phyloP scores from a whole-genome alignment of 2,329 filamentous ascomycete species.

The Aspergillus tamarii region DNA sequence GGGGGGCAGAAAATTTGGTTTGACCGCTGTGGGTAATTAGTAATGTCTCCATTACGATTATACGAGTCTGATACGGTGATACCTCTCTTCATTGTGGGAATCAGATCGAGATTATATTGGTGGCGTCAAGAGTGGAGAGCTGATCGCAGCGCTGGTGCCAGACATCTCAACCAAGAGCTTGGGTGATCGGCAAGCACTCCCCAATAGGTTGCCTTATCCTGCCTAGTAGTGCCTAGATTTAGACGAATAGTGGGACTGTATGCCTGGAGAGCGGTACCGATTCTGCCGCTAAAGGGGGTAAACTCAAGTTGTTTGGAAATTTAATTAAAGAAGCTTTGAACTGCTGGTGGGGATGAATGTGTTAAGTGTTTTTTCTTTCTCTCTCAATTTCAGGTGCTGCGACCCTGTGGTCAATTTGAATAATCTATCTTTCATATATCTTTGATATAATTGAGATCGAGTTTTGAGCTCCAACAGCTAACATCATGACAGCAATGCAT shows the following conservation, averaged over 20 bases:
- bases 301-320: not conserved
- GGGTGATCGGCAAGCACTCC: not conserved
- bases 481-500: constrained; percentile 11
- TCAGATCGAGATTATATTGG: not conserved
- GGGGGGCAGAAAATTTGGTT: constrained; percentile 25
- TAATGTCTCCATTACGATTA: not conserved
- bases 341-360: not conserved
- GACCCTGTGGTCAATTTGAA: not conserved
- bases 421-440: too few species aligned
- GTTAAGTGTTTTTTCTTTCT: not conserved
- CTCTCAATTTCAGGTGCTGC: not conserved
- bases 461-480: not conserved
- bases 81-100: not conserved
- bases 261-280: not conserved
- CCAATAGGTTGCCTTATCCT: constrained; percentile 3
- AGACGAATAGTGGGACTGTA: not conserved
- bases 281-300: not conserved
- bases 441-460: not conserved
- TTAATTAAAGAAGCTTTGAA: not conserved
- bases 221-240: constrained; percentile 6
- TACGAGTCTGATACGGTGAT: not conserved
- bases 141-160: not conserved
- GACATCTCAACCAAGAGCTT: not conserved
- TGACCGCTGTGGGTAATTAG: not conserved
- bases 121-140: not conserved